Conservation (phyloP, 768 basidiomycete genomes). For the Suillus decipiens region DNA sequence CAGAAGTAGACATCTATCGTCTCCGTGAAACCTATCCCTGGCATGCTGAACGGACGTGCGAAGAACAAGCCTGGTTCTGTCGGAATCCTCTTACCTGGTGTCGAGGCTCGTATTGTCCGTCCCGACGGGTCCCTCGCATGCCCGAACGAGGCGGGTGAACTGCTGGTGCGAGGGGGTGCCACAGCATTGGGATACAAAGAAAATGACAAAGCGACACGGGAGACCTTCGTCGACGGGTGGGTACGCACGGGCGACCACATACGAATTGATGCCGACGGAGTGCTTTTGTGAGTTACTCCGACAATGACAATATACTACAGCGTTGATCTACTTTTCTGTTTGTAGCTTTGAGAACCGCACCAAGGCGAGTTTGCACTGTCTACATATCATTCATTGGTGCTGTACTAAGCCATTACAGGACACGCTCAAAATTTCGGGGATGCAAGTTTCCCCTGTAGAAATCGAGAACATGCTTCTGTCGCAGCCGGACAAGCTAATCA, state of each 20-base stretch:
- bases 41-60: conserved; percentile 41
- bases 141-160: conserved; percentile 57
- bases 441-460: conserved; percentile 79
- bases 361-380: conserved; percentile 47
- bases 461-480: conserved; percentile 66
- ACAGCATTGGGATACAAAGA: conserved; percentile 64
- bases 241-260: conserved; percentile 73
- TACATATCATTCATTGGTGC: conserved; percentile 20
- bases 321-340: background rate
- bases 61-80: conserved; percentile 39
- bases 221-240: conserved; percentile 71
- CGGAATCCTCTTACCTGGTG: conserved; percentile 57
- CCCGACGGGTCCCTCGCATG: conserved; percentile 54
- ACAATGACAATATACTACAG: background rate
- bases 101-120: conserved; percentile 55
- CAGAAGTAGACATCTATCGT: conserved; percentile 19
- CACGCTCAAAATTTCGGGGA: conserved; percentile 77
- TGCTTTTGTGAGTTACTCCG: conserved; percentile 58
- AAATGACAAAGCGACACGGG: conserved; percentile 59
- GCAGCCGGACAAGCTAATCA: conserved; percentile 61
- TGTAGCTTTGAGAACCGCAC: conserved; percentile 69
- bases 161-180: conserved; percentile 53
- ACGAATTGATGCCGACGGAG: conserved; percentile 55
- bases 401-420: conserved; percentile 44
- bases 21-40: conserved; percentile 40